Evolutionary conservation across 83 land plant genomes (phyloP), one percentile per base, ranked within the genome.

Genomic region (Picea mariana): DNA sequence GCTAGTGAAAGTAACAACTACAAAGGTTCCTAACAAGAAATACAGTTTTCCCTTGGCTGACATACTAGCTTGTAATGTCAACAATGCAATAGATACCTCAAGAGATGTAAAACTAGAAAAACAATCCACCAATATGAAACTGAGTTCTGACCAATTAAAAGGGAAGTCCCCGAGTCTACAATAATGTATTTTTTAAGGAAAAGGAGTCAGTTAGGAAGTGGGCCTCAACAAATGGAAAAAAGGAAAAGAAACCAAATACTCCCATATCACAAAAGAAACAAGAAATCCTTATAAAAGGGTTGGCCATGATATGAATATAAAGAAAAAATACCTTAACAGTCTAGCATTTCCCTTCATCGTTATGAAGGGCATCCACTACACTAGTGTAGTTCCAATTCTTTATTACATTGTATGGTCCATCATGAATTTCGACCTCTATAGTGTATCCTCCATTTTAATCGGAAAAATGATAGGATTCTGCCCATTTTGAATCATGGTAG

Each of bases 401-500:
- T 21, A 94, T 94, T 21, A 94, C 88, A 83, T 94, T 94, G 86
- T 94, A 94, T 0, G 97, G 97, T 0, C 97, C 95, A 84, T 94
- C 97, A 69, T 94, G 97, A 79, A 94, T 92, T 88, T 92, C 89
- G 21, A 92, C 94, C 82, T 92, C 94, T 77, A 92, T 92, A 60
- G 94, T 92, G 84, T 94, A 94, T 24, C 97, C 97, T n/a, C 95
- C 97, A 83, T 94, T 94, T 94, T 94, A 71, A 94, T 89, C 47
- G 92, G 87, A 79, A 94, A 94, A 17, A 94, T 92, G 23, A 94
- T 87, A 86, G 64, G 85, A 23, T 78, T 87, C 72, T 92, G 97
- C n/a, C 91, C 88, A 49, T 76, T 66, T 42, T 91, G 65, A 59
- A 94, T 91, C 97, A 94, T 94, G 13, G 97, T 91, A 4, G 97